A percentile compares a stretch with the other conserved stretches of the same genome.
These are phyloP conservation scores for Hyphopichia khmerensis DNA, from an alignment of 1,139 yeast species.

Conservation along the genomic window DNA sequence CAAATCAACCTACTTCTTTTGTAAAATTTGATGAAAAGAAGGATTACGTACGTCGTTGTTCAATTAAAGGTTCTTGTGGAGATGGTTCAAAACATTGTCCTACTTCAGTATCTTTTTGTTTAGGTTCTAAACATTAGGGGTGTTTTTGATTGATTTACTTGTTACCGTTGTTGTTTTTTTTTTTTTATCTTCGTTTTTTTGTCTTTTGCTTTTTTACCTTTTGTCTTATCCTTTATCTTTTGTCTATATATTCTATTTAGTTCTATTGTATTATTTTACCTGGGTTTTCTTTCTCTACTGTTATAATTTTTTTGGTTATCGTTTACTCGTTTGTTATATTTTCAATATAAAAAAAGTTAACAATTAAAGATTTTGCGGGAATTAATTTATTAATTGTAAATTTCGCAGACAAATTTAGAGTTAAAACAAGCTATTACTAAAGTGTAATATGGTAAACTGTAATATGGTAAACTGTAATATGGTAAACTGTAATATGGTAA, in stretches of 20 bases:
- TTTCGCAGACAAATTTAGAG: not conserved
- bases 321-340: not conserved
- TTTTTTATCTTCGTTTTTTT: not conserved
- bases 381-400: not conserved
- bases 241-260: not conserved
- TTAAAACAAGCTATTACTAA: no score
- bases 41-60: conserved; percentile 44
- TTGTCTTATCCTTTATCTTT: no score
- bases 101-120: conserved; percentile 36
- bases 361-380: not conserved
- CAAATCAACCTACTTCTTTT: conserved; percentile 10
- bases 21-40: conserved; percentile 44
- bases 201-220: not conserved
- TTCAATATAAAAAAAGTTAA: not conserved
- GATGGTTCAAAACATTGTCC: conserved; percentile 20
- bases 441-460: no score
- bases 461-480: no score
- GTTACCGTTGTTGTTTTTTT: no score
- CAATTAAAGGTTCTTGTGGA: conserved; percentile 21
- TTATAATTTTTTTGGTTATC: not conserved
- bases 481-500: no score
- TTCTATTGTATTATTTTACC: not conserved
- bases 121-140: conserved; percentile 26
- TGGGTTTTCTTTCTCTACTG: not conserved
- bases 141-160: not conserved